Conservation (phyloP, 2,329 filamentous ascomycete genomes). For the Claviceps humidiphila region DNA sequence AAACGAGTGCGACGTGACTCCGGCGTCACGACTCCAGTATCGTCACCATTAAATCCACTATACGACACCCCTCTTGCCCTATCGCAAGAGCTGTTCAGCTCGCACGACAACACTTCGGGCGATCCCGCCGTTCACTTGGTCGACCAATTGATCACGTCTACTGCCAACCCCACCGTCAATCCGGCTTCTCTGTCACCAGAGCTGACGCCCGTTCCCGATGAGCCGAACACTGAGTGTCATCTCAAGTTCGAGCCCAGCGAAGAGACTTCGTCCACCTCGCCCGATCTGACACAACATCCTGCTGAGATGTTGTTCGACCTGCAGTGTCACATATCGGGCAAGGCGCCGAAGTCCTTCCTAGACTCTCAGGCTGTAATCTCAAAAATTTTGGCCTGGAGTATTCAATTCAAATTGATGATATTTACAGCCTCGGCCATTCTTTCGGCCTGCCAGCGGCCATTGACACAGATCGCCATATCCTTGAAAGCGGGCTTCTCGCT, state of each 20-base stretch:
- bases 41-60: constrained; percentile 29
- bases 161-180: constrained; percentile 39
- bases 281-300: constrained; percentile 99
- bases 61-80: constrained; percentile 39
- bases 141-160: constrained; percentile 28
- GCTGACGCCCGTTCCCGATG: constrained; percentile 38
- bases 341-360: constrained; percentile 35
- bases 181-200: constrained; percentile 48
- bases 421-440: constrained; percentile 56
- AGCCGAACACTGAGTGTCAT: constrained; percentile 5
- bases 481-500: constrained; percentile 66
- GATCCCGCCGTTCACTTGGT: constrained; percentile 23
- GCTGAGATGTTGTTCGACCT: constrained; percentile 99
- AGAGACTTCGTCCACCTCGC: constrained; percentile 32
- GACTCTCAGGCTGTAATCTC: constrained; percentile 26
- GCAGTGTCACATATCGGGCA: constrained; percentile 97
- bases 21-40: constrained; percentile 26
- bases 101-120: constrained; percentile 23
- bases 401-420: constrained; percentile 46
- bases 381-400: constrained; percentile 30
- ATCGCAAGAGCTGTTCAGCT: constrained; percentile 44
- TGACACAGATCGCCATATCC: constrained; percentile 62
- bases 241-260: constrained; percentile 11
- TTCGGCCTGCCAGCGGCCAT: constrained; percentile 53
- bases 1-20: constrained; percentile 32